Evolutionary conservation across 129 eudicot genomes (phyloP), one percentile per base, ranked within the genome.

Genomic region (Lonicera japonica): DNA sequence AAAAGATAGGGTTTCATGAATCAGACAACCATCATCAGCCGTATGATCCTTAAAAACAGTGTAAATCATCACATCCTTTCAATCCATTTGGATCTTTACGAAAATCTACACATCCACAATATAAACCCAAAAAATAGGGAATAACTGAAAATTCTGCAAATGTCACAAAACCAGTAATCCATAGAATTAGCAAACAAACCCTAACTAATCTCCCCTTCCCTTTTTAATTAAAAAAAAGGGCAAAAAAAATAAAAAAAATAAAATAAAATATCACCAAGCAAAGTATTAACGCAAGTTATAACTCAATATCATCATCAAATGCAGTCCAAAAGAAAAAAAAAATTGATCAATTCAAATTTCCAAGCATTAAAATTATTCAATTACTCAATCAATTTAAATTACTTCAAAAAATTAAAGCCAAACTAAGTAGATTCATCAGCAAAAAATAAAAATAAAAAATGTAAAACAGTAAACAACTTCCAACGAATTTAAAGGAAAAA

Each of bases 321-420:
- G 45, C 61, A 2, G 36, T 43, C 18, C 64, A 11, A 9, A 59
- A 59, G 40, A 60, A 24, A 50, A 76, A 56, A 46, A 77, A 60
- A 46, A 4, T 61, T 61, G 74, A 72, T 62, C 47, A 61, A 71
- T 61, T 65, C 69, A 67, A 55, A 61, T 23, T 13, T 19, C 38
- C n/a, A 13, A 55, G 20, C 34, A 53, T 45, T 46, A 54, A 53
- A 21, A 43, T 52, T 39, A 51, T 15, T 21, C 2, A 52, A 9
- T 53, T 46, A 60, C 63, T n/a, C n/a, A 29, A 6, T 29, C 36
- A 29, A 29, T 29, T 29, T 29, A 6, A 29, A 29, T 57, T 25
- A 71, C 72, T 75, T 6, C 73, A 64, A 76, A 70, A 2, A 76
- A 40, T 62, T 58, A 54, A 54, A 43, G 48, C 65, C 68, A 70